phyloP scores from a whole-genome alignment of 1,139 yeast genomes.

The Candida frijolesensis region DNA sequence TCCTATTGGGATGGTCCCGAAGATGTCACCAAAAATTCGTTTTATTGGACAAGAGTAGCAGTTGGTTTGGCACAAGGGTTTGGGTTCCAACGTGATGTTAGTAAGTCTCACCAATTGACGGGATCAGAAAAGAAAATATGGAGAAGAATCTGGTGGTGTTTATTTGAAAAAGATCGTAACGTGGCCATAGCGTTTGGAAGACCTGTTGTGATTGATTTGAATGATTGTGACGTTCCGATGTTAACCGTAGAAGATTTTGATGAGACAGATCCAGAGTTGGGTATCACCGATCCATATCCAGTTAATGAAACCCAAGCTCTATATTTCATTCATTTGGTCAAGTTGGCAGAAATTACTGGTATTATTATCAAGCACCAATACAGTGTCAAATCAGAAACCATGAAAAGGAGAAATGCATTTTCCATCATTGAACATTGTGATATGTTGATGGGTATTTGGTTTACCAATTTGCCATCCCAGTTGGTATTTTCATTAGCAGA shows the following conservation, averaged over 20 bases:
- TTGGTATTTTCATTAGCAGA: constrained; percentile 65
- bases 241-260: constrained; percentile 64
- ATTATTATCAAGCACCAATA: constrained; percentile 72
- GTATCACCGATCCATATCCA: constrained; percentile 45
- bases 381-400: constrained; percentile 66
- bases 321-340: constrained; percentile 65
- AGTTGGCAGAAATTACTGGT: constrained; percentile 75
- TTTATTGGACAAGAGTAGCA: constrained; percentile 78
- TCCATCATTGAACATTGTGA: constrained; percentile 73
- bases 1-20: constrained; percentile 83
- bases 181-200: constrained; percentile 80
- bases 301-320: constrained; percentile 51
- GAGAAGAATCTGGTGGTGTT: constrained; percentile 80
- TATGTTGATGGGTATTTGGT: constrained; percentile 80
- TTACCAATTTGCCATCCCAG: constrained; percentile 65
- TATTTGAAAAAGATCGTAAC: constrained; percentile 71
- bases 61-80: constrained; percentile 76
- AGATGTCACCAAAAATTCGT: constrained; percentile 71
- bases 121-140: constrained; percentile 56
- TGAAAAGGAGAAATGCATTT: constrained; percentile 49
- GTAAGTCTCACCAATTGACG: constrained; percentile 33
- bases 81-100: constrained; percentile 67
- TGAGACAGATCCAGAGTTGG: constrained; percentile 48
- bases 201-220: constrained; percentile 68
- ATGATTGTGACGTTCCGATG: constrained; percentile 81